Evolutionary conservation across 2,329 filamentous ascomycete genomes (phyloP).

Genomic region (Rhinocladiella similis): DNA sequence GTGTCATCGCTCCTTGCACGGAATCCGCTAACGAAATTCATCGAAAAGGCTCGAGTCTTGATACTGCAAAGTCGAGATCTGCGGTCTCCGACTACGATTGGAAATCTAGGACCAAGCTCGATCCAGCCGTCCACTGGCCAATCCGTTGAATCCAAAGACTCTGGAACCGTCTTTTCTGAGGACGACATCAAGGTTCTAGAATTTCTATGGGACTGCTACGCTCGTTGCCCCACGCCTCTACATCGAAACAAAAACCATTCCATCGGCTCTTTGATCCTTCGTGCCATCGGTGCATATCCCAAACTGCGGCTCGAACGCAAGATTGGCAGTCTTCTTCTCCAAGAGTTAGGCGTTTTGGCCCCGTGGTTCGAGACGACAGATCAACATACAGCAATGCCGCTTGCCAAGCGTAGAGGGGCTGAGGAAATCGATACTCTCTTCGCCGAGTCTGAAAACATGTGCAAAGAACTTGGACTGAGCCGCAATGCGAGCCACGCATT

Average conservation of each 20-base stretch:
- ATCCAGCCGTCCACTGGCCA: slow-evolving; percentile 31
- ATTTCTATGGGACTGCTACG: slow-evolving; percentile 39
- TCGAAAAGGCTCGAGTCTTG: slow-evolving; percentile 45
- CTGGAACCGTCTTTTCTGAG: slow-evolving; percentile 46
- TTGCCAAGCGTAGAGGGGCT: slow-evolving; percentile 13
- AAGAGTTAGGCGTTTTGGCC: slow-evolving; percentile 61
- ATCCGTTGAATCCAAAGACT: slow-evolving; percentile 28
- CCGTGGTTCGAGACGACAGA: slow-evolving; percentile 54
- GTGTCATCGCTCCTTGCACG: slow-evolving; percentile 28
- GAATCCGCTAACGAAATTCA: slow-evolving; percentile 44
- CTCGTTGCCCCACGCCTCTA: slow-evolving; percentile 46
- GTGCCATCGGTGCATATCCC: slow-evolving; percentile 57
- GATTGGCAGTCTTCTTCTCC: slow-evolving; percentile 54
- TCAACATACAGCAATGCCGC: slow-evolving; percentile 12
- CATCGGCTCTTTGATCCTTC: slow-evolving; percentile 56
- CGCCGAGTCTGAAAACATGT: slow-evolving; percentile 34
- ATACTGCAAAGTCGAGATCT: slow-evolving; percentile 43
- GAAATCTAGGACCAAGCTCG: slow-evolving; percentile 43
- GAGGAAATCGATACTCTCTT: slow-evolving; percentile 36
- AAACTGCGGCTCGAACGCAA: slow-evolving; percentile 37
- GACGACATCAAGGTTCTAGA: slow-evolving; percentile 55
- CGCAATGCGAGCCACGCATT: slow-evolving; percentile 33
- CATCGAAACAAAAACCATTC: slow-evolving; percentile 26
- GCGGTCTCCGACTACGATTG: slow-evolving; percentile 44
- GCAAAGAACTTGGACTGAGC: slow-evolving; percentile 27